Evolutionary conservation across 768 basidiomycete genomes (phyloP).

Genomic region (Harrya chromipes): DNA sequence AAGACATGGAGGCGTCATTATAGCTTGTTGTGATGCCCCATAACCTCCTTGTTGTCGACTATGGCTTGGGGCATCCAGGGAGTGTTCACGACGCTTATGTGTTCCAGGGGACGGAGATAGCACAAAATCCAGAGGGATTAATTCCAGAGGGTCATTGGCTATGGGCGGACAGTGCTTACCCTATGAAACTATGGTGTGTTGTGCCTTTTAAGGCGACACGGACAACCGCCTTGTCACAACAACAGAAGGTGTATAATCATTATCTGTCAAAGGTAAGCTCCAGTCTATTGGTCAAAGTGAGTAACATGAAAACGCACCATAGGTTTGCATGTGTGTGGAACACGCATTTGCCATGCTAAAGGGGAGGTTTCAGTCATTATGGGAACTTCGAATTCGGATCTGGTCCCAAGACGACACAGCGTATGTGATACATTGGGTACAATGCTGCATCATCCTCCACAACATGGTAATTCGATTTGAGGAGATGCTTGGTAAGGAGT

Average conservation of each 20-base stretch:
- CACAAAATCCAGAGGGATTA: too few species aligned
- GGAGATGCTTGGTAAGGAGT: not conserved
- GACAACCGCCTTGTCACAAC: not conserved
- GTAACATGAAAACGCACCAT: not conserved
- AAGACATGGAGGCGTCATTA: too few species aligned
- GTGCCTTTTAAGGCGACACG: not conserved
- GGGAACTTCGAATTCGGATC: not conserved
- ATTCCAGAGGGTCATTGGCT: too few species aligned
- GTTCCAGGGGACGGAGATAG: too few species aligned
- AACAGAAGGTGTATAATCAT: constrained; percentile 1
- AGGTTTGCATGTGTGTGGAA: not conserved
- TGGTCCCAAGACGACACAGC: not conserved
- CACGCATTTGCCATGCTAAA: constrained; percentile 6
- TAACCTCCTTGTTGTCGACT: too few species aligned
- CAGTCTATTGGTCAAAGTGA: too few species aligned
- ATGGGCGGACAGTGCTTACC: not conserved
- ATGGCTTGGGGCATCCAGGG: too few species aligned
- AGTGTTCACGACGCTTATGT: too few species aligned
- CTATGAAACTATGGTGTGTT: constrained; percentile 1
- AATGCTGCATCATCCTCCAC: constrained; percentile 9
- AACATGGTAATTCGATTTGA: constrained; percentile 12
- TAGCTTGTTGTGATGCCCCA: too few species aligned
- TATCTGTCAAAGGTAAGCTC: constrained; percentile 12
- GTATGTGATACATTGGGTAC: not conserved
- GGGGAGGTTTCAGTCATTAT: constrained; percentile 4